Evolutionary conservation across 805 yeast species (phyloP), one percentile per base, ranked within the genome.

Genomic region (Spathaspora arborariae): DNA sequence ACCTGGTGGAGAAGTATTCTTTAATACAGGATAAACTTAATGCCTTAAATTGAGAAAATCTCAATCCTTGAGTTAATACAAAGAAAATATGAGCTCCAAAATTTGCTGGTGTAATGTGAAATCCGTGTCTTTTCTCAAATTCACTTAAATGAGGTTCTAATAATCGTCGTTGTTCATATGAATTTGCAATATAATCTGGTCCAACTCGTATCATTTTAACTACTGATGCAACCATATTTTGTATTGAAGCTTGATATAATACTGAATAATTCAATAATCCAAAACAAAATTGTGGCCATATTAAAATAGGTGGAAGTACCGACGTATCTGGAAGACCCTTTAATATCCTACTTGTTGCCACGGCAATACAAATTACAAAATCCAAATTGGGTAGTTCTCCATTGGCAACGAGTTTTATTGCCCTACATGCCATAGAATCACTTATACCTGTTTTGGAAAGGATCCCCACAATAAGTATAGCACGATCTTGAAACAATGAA

Each of bases 401-500:
- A 39, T 56, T 51, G 5, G 63, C 51, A 51, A 63, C 55, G 43
- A 65, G 34, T 45, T 60, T 60, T 47, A 66, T 51, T 8, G 64
- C 53, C 33, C 64, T 56, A 5, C 70, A 64, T 1, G 68, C 70
- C 0, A 78, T 53, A 69, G 72, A 68, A 54, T 83, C 87, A 42
- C 80, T 79, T 20, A 85, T 77, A 21, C 88, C 89, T 10, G 72
- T 65, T 50, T 78, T 79, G 0, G 88, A 76, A 39, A 88, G 62
- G 33, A 84, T 79, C 35, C 96, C 94, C 15, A 87, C 72, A 5
- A 86, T 76, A 51, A 87, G 67, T 51, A 84, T 67, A 0, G 90
- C 87, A 45, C 92, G 72, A 4, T 80, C 78, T 54, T 85, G 87
- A 42, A 86, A 71, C 33, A 82, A 76, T 0, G 88, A 79, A 20